These are phyloP conservation scores for Malus asiatica DNA, from an alignment of 306 rosid genomes.

Conservation along the genomic window DNA sequence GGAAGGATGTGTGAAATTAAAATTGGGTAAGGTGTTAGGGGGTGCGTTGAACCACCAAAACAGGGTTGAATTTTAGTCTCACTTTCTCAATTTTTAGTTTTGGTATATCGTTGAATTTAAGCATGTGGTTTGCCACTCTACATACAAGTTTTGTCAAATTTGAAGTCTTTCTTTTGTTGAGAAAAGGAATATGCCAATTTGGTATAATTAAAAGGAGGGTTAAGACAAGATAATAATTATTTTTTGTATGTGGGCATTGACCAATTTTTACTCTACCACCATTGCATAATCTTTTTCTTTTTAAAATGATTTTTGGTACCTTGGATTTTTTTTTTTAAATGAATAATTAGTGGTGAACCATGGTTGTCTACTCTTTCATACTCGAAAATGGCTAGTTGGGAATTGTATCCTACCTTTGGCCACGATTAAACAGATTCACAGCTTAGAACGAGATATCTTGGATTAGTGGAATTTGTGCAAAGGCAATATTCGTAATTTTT, in stretches of 20 bases:
- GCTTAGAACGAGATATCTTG: too few relatives aligned
- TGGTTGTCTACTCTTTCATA: too few relatives aligned
- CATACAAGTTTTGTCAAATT: constrained; percentile 22
- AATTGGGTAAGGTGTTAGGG: not conserved
- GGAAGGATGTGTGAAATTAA: constrained; percentile 2
- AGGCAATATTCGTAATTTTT: not conserved
- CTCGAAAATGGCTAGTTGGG: too few relatives aligned
- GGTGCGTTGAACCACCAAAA: constrained; percentile 62
- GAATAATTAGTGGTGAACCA: too few relatives aligned
- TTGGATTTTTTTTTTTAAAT: not conserved
- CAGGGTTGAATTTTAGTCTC: constrained; percentile 38
- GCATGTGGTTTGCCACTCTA: constrained; percentile 5
- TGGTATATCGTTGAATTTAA: constrained; percentile 6
- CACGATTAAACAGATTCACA: too few relatives aligned
- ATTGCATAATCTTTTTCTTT: not conserved
- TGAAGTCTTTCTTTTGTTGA: constrained; percentile 15
- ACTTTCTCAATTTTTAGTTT: not conserved
- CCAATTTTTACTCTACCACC: not conserved
- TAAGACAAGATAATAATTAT: not conserved
- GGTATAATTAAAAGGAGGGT: not conserved
- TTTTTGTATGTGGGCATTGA: not conserved
- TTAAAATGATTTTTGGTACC: not conserved
- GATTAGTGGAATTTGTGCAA: not conserved
- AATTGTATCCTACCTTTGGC: too few relatives aligned
- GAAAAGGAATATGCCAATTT: constrained; percentile 7